These are phyloP conservation scores for Cercospora berteroae DNA, from an alignment of 2,329 filamentous ascomycete genomes.

Conservation along the genomic window DNA sequence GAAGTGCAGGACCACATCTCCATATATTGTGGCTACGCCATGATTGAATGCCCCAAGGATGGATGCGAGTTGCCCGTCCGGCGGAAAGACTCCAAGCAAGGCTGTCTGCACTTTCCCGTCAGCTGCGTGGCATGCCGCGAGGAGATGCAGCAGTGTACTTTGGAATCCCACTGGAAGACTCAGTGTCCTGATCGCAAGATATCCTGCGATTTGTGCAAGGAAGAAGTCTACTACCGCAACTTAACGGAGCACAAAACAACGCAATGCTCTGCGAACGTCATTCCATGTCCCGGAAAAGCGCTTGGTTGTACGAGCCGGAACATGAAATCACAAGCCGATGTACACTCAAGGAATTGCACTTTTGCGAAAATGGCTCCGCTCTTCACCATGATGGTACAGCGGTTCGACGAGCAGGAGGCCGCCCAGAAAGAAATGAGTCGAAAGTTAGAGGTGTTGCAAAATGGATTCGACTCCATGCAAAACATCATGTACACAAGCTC, in stretches of 20 bases:
- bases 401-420: constrained; percentile 46
- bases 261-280: constrained; percentile 43
- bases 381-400: constrained; percentile 44
- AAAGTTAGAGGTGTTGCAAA: constrained; percentile 48
- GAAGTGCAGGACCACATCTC: constrained; percentile 60
- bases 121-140: constrained; percentile 55
- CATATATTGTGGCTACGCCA: constrained; percentile 58
- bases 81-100: constrained; percentile 54
- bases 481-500: constrained; percentile 38
- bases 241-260: constrained; percentile 43
- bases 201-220: constrained; percentile 44
- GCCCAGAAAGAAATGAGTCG: constrained; percentile 44
- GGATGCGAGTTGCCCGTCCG: constrained; percentile 54
- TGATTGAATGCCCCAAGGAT: constrained; percentile 52
- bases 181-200: constrained; percentile 52
- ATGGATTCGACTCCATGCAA: constrained; percentile 45
- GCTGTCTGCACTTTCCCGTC: constrained; percentile 55
- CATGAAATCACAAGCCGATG: constrained; percentile 41
- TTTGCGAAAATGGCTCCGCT: constrained; percentile 50
- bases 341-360: constrained; percentile 44
- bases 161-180: constrained; percentile 44
- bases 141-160: constrained; percentile 54
- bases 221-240: constrained; percentile 43
- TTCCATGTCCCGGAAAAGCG: constrained; percentile 45
- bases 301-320: constrained; percentile 45